Percentiles rank a stretch among this genome's conserved stretches.
These are phyloP conservation scores for Fragilaria crotonensis DNA, from an alignment of 108 stramenopile species.

Conservation along the genomic window DNA sequence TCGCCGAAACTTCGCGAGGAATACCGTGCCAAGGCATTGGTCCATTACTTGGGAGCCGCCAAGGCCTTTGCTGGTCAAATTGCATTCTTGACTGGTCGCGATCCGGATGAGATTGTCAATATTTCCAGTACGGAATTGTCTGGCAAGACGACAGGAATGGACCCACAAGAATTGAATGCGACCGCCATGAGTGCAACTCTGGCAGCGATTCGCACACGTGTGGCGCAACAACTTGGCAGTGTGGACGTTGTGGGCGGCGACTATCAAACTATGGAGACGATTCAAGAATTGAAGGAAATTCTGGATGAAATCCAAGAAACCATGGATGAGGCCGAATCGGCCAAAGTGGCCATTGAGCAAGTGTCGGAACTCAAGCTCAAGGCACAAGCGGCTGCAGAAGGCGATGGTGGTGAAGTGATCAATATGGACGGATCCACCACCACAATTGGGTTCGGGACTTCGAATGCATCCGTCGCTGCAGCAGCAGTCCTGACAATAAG, in stretches of 20 bases:
- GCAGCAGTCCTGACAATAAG: conserved; percentile 7
- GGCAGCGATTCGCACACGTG: neutral
- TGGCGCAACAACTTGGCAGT: neutral
- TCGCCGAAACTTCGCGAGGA: conserved; percentile 19
- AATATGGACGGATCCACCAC: conserved; percentile 5
- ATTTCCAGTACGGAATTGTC: neutral
- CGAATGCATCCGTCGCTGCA: conserved; percentile 3
- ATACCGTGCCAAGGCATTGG: conserved; percentile 33
- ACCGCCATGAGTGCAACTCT: neutral
- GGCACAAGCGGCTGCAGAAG: conserved; percentile 13
- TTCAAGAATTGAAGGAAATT: conserved; percentile 37
- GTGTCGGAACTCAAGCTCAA: conserved; percentile 53
- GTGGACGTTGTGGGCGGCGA: neutral
- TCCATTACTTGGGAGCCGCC: conserved; percentile 56
- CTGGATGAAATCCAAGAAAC: conserved; percentile 85
- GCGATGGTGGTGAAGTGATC: conserved; percentile 1
- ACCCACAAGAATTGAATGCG: neutral
- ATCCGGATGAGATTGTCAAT: conserved; percentile 33
- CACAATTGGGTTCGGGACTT: neutral
- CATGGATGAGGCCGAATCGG: conserved; percentile 54
- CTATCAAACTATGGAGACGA: neutral
- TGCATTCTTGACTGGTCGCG: conserved; percentile 48
- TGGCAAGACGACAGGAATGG: conserved; percentile 7
- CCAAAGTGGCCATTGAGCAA: conserved; percentile 45
- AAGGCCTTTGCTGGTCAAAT: conserved; percentile 48